Evolutionary conservation across 345 rosid genomes (phyloP), one percentile per base, ranked within the genome.

Genomic region (Boechera stricta): DNA sequence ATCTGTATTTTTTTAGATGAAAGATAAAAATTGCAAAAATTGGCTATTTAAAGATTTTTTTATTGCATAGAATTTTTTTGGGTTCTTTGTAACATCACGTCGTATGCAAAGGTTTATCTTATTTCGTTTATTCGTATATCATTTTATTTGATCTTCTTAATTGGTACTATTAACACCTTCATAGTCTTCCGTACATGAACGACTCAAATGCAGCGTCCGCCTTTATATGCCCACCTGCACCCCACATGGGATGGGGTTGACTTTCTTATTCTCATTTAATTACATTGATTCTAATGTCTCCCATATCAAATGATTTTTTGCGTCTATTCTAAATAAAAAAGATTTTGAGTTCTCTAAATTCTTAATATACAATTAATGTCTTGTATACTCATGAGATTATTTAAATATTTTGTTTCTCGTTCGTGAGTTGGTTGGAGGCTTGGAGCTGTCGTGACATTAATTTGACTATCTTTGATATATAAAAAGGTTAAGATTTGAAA

Each of bases 251-350:
- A 49, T 24, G 12, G 31, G 18, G 68, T 62, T 72, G 76, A 72
- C 76, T 61, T 51, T 44, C n/a, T 28, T 49, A 28, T 61, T 15
- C 39, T 36, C 60, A 38, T 28, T 72, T 61, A 72, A n/a, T 72
- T 51, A 36, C 76, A 28, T 62, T 72, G 60, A 61, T 61, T 61
- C 52, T 72, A 5, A 8, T 72, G 76, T 72, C 68, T 61, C 56
- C 76, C 39, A 12, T 28, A 49, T 60, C 51, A 38, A 35, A 45
- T 49, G 75, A 71, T 7, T 58, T 71, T 33, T 59, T 71, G 58
- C 58, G 67, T 71, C 35, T 29, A 7, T 10, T 56, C 54, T 57
- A 57, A 70, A 5, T 2, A 1, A 44, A 31, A n/a, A 44, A 57
- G 16, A 31, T 21, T 57, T 57, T 70, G 38, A 6, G 8, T 13